These are phyloP conservation scores for Termitomyces sp. DNA, from an alignment of 768 basidiomycete species.

Conservation along the genomic window DNA sequence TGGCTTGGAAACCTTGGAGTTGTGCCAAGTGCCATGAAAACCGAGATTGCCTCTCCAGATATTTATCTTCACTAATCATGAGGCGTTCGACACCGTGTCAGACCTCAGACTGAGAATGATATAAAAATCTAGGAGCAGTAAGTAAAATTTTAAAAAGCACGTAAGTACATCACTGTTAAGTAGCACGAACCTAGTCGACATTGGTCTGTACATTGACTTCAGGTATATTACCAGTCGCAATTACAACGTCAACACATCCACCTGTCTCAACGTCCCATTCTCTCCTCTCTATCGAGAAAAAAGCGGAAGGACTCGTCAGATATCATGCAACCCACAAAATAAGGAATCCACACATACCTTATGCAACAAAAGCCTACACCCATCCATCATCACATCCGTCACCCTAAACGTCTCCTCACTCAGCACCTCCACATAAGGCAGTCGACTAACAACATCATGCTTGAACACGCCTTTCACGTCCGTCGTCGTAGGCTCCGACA, in stretches of 20 bases:
- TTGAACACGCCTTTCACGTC: conserved; percentile 42
- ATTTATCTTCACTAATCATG: too few relatives aligned
- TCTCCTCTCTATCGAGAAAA: conserved; percentile 29
- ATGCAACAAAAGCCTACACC: conserved; percentile 43
- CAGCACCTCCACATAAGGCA: conserved; percentile 50
- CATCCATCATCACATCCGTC: conserved; percentile 59
- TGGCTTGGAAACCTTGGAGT: too few relatives aligned
- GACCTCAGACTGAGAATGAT: too few relatives aligned
- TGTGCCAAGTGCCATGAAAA: too few relatives aligned
- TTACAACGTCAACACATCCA: conserved; percentile 46
- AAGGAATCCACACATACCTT: conserved; percentile 37
- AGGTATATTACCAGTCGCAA: background rate
- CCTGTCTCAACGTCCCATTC: conserved; percentile 33
- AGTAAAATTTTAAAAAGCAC: too few relatives aligned
- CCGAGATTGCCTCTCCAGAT: too few relatives aligned
- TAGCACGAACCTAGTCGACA: too few relatives aligned
- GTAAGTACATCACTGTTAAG: too few relatives aligned
- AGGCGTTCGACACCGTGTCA: too few relatives aligned
- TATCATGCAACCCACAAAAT: background rate
- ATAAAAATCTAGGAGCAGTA: too few relatives aligned
- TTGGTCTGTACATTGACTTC: too few relatives aligned
- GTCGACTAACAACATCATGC: conserved; percentile 41
- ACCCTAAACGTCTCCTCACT: conserved; percentile 46
- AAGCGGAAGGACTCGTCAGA: background rate
- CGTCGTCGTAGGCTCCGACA: conserved; percentile 38